Evolutionary conservation across 1,139 yeast genomes (phyloP).

Genomic region (Tardiomyces digboiensis): DNA sequence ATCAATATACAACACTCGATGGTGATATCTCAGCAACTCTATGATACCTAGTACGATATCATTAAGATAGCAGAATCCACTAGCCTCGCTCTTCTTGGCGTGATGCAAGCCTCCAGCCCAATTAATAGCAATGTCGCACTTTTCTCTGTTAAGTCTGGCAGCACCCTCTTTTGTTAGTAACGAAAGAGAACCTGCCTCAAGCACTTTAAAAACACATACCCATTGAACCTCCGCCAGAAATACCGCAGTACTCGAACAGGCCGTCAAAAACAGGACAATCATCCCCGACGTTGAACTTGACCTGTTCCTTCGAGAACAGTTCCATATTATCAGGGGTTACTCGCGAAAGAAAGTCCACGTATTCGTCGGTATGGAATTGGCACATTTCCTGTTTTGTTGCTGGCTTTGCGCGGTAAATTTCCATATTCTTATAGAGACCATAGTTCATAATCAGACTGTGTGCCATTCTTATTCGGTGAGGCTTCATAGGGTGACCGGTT

Average conservation of each 20-base stretch:
- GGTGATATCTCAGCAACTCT: slow-evolving; percentile 83
- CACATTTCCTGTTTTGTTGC: slow-evolving; percentile 99
- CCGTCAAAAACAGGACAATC: slow-evolving; percentile 98
- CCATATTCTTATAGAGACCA: slow-evolving; percentile 95
- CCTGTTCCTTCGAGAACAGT: slow-evolving; percentile 83
- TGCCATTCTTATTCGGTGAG: slow-evolving; percentile 98
- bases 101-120: slow-evolving; percentile 98
- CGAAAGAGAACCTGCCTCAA: no score
- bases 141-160: slow-evolving; percentile 82
- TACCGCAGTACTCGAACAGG: slow-evolving; percentile 87
- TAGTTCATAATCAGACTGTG: slow-evolving; percentile 96
- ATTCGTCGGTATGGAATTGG: slow-evolving; percentile 96
- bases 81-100: slow-evolving; percentile 92
- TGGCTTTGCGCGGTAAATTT: slow-evolving; percentile 92
- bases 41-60: slow-evolving; percentile 89
- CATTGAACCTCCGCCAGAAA: slow-evolving; percentile 94
- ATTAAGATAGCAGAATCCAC: slow-evolving; percentile 90
- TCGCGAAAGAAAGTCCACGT: slow-evolving; percentile 85
- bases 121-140: slow-evolving; percentile 92
- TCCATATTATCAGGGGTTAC: slow-evolving; percentile 95
- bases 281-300: slow-evolving; percentile 93
- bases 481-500: slow-evolving; percentile 98
- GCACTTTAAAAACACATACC: no score
- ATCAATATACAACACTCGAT: slow-evolving; percentile 91
- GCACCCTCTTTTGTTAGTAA: no score